These are phyloP conservation scores for Phytophthora nicotianae DNA, from an alignment of 352 stramenopile genomes.

Conservation along the genomic window DNA sequence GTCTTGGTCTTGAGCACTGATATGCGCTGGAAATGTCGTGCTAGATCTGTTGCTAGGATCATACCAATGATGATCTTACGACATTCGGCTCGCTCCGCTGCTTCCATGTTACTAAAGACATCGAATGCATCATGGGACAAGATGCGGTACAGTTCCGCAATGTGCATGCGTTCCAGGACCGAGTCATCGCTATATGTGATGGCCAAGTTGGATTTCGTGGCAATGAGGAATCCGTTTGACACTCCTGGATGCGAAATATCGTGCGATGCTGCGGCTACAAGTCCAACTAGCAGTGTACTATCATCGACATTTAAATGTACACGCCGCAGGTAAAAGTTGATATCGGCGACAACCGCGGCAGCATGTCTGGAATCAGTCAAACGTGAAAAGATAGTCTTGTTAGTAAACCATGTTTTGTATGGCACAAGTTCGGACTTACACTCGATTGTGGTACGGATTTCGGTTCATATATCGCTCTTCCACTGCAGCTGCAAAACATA, in stretches of 20 bases:
- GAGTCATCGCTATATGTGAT: constrained; percentile 93
- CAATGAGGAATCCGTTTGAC: constrained; percentile 92
- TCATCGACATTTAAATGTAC: constrained; percentile 66
- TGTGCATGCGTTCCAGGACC: constrained; percentile 83
- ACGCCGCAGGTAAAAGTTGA: constrained; percentile 69
- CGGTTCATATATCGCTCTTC: constrained; percentile 66
- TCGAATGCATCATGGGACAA: constrained; percentile 68
- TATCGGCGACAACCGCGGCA: constrained; percentile 61
- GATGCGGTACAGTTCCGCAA: constrained; percentile 70
- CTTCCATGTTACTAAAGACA: constrained; percentile 57
- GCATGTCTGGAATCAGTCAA: constrained; percentile 44
- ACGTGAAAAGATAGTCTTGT: too few species aligned
- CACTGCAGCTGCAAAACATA: constrained; percentile 51
- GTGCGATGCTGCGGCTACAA: constrained; percentile 89
- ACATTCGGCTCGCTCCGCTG: constrained; percentile 37
- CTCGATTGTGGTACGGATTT: constrained; percentile 77
- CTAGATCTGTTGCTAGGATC: constrained; percentile 80
- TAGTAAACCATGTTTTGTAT: background rate
- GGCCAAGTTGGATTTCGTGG: constrained; percentile 87
- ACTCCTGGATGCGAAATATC: constrained; percentile 92
- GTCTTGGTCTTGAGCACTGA: constrained; percentile 75
- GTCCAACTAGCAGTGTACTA: constrained; percentile 58
- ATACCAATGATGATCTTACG: constrained; percentile 80
- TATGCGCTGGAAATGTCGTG: constrained; percentile 73
- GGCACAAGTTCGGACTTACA: constrained; percentile 38